Evolutionary conservation across 495 filamentous ascomycete species (phyloP), one percentile per base, ranked within the genome.

Genomic region (Trichoderma virens): DNA sequence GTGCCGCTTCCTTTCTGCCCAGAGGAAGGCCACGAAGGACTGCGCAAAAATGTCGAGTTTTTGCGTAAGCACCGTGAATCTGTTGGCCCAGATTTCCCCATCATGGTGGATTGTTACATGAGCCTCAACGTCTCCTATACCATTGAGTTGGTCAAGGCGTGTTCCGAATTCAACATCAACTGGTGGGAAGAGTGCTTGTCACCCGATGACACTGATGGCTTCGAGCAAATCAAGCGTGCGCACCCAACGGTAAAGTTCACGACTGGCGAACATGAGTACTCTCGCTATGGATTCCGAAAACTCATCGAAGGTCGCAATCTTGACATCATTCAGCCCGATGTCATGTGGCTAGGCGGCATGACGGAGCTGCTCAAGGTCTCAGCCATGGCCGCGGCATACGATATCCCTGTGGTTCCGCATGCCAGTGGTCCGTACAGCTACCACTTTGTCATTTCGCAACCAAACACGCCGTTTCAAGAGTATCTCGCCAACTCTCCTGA

Each of bases 91-190:
- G 89, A 96, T 73, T 97, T 93, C 71, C 92, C 92, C 18, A 82
- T 97, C 61, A 93, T 92, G 79, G 92, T 97, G 3, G 92, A 97
- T 76, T 97, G 92, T 82, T 97, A 96, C 78, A 97, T 96, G 92
- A 91, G 88, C 63, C 79, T 96, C 66, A 96, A 91, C 68, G 92
- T 97, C 27, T 79, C 89, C 5, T 97, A 97, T 76, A 95, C 90
- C 0, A 95, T 97, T 66, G 87, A 96, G 73, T 81, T 97, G 14
- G 92, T 89, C 41, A 89, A 91, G 75, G 88, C 88, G 59, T 88
- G 87, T 62, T 75, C 87, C 63, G 86, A 91, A 47, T 83, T 97
- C 64, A 83, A 94, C 75, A 93, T 96, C 72, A 89, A 96, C 78
- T 96, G 92, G 92, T 96, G 90, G 90, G 92, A 97, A 80, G 92